These are phyloP conservation scores for Kuraishia hungarica DNA, from an alignment of 805 yeast species.

Conservation along the genomic window DNA sequence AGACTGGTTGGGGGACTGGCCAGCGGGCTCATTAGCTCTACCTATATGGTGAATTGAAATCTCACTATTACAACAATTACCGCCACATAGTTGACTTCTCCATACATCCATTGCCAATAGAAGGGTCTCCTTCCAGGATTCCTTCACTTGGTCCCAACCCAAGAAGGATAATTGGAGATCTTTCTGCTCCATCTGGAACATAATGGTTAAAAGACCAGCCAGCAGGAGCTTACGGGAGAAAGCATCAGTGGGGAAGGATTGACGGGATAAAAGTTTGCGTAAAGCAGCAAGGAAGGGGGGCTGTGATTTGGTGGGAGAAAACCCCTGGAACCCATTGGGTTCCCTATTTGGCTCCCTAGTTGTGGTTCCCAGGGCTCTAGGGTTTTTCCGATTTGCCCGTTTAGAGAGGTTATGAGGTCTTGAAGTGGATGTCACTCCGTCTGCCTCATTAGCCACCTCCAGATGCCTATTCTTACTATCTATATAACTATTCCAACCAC, in stretches of 20 bases:
- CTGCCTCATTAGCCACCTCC: too few relatives aligned
- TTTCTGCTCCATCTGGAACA: slow-evolving; percentile 50
- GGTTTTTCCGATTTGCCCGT: too few relatives aligned
- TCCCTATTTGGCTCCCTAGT: background rate
- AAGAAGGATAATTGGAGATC: slow-evolving; percentile 41
- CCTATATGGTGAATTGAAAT: too few relatives aligned
- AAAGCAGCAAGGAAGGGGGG: slow-evolving; percentile 19
- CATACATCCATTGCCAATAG: slow-evolving; percentile 59
- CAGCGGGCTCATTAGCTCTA: too few relatives aligned
- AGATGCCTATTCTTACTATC: too few relatives aligned
- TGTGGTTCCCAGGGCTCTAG: too few relatives aligned
- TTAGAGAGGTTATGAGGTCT: too few relatives aligned
- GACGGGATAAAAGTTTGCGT: slow-evolving; percentile 32
- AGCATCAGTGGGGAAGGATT: slow-evolving; percentile 30
- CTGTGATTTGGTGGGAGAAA: too few relatives aligned
- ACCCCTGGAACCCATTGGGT: background rate
- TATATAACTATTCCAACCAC: too few relatives aligned
- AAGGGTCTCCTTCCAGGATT: slow-evolving; percentile 58
- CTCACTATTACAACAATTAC: slow-evolving; percentile 10
- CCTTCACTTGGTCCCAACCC: slow-evolving; percentile 23
- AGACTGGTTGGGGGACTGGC: too few relatives aligned
- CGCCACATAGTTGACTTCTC: slow-evolving; percentile 29
- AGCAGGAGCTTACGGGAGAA: slow-evolving; percentile 57
- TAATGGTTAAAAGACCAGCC: slow-evolving; percentile 52
- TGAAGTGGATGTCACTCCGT: too few relatives aligned